Evolutionary conservation across 345 rosid species (phyloP).

Genomic region (Hibiscus syriacus): DNA sequence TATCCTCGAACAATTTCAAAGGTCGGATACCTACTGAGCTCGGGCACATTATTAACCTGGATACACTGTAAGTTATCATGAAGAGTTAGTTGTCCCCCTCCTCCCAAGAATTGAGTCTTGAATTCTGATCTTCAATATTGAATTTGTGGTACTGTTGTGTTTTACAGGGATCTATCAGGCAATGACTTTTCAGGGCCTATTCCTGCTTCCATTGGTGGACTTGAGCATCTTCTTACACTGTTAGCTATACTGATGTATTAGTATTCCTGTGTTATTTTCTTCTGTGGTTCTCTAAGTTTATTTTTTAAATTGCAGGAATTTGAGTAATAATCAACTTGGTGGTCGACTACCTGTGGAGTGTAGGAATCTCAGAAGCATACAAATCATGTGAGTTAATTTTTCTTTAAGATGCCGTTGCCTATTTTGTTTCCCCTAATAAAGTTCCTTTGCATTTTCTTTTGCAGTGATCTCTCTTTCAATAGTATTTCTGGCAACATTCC

Average conservation of each 20-base stretch:
- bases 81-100: background rate
- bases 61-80: conserved; percentile 52
- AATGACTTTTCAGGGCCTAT: conserved; percentile 68
- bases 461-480: conserved; percentile 80
- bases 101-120: background rate
- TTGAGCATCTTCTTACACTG: conserved; percentile 92
- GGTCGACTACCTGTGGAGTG: conserved; percentile 69
- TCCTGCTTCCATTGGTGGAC: conserved; percentile 73
- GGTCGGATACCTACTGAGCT: conserved; percentile 70
- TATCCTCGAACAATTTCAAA: conserved; percentile 64
- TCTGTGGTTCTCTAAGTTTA: background rate
- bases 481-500: conserved; percentile 64
- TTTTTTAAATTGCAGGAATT: conserved; percentile 36
- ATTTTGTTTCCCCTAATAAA: background rate
- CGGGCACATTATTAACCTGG: conserved; percentile 81
- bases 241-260: conserved; percentile 21
- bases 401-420: background rate
- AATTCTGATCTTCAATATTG: too few relatives aligned
- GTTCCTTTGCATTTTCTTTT: background rate
- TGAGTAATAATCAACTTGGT: conserved; percentile 57
- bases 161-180: conserved; percentile 74
- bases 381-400: conserved; percentile 40
- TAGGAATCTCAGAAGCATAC: conserved; percentile 79
- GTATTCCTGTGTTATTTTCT: background rate
- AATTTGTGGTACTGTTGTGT: background rate